These are phyloP conservation scores for Pharus latifolius DNA, from an alignment of 176 grass and related monocot species.

Conservation along the genomic window DNA sequence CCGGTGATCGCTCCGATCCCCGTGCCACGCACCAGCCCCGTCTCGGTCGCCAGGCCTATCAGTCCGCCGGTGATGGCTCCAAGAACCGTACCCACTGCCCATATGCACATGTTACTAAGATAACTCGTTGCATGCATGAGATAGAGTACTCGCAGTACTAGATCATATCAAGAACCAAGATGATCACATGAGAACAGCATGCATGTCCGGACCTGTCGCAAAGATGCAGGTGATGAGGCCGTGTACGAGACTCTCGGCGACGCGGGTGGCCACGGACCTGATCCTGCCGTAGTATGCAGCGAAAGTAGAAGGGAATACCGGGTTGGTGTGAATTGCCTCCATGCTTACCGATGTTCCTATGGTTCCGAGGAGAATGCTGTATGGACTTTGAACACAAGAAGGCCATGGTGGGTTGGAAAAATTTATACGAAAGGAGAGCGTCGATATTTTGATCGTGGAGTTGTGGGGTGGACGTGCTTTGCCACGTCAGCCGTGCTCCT, in stretches of 20 bases:
- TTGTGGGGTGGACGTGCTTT: too few species aligned
- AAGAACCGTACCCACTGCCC: slow-evolving; percentile 34
- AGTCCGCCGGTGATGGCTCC: slow-evolving; percentile 54
- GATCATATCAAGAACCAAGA: too few species aligned
- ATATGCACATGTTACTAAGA: too few species aligned
- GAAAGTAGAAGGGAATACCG: background rate
- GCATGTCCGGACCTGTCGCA: slow-evolving; percentile 15
- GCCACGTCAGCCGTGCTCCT: too few species aligned
- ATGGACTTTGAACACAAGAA: too few species aligned
- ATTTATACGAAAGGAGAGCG: too few species aligned
- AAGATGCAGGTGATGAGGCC: slow-evolving; percentile 49
- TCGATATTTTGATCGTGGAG: too few species aligned
- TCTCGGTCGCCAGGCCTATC: slow-evolving; percentile 56
- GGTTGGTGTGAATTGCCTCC: background rate
- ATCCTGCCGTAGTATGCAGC: background rate
- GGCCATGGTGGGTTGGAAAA: too few species aligned
- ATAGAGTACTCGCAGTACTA: too few species aligned
- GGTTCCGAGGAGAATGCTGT: too few species aligned
- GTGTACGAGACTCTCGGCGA: slow-evolving; percentile 19
- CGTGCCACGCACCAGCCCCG: slow-evolving; percentile 42
- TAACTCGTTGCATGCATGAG: too few species aligned
- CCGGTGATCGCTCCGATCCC: slow-evolving; percentile 42
- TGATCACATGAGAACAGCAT: too few species aligned
- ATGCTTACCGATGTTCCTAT: background rate
- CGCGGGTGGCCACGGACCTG: slow-evolving; percentile 11